phyloP scores from a whole-genome alignment of 352 stramenopile genomes.

The Halophytophthora batemanensis region DNA sequence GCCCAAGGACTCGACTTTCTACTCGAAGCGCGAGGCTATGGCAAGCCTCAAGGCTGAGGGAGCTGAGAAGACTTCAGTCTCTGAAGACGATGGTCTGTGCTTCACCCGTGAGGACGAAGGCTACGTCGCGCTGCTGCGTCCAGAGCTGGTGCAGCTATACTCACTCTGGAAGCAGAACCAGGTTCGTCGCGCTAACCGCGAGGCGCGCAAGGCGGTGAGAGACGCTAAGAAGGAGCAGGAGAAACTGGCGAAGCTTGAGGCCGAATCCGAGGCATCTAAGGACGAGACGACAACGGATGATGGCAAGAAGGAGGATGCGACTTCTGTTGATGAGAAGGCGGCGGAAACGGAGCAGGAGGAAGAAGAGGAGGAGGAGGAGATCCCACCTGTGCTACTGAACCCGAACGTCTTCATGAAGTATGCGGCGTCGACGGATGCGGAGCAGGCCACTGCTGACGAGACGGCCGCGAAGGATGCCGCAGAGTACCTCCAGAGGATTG shows the following conservation, averaged over 20 bases:
- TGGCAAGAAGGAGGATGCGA: constrained; percentile 9
- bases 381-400: constrained; percentile 73
- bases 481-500: constrained; percentile 83
- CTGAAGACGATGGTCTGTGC: constrained; percentile 42
- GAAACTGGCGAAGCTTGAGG: constrained; percentile 12
- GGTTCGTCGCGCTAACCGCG: constrained; percentile 49
- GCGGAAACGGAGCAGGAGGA: constrained; percentile 35
- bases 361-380: constrained; percentile 45
- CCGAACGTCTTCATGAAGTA: constrained; percentile 90
- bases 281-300: constrained; percentile 12
- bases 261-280: constrained; percentile 18
- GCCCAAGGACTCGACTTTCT: constrained; percentile 93
- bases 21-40: constrained; percentile 38
- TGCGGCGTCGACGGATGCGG: constrained; percentile 63
- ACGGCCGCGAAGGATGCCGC: constrained; percentile 63
- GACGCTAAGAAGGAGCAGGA: constrained; percentile 47
- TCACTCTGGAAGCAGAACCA: constrained; percentile 90
- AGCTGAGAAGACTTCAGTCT: constrained; percentile 17
- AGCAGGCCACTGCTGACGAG: constrained; percentile 71
- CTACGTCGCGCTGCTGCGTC: constrained; percentile 88
- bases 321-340: background rate
- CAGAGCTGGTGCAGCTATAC: constrained; percentile 92
- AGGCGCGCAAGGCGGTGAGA: constrained; percentile 44
- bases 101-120: constrained; percentile 83
- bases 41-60: constrained; percentile 6